A percentile compares a stretch with the other conserved stretches of the same genome.
Evolutionary conservation across 106 monocot genomes (phyloP).

Genomic region (Phalaenopsis aphrodite): DNA sequence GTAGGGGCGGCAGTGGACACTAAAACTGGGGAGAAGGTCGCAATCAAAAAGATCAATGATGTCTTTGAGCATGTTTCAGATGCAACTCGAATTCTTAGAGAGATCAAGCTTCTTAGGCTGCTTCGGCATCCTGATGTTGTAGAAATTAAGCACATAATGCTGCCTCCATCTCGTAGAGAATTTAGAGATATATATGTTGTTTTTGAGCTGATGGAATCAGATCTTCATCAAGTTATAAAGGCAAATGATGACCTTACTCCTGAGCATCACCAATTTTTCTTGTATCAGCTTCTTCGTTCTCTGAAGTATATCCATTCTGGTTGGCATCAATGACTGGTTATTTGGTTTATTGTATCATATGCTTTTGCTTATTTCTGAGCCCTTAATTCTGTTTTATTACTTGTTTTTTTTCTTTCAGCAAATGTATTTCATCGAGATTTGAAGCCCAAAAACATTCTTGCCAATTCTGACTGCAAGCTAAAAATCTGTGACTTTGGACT

Average conservation of each 20-base stretch:
- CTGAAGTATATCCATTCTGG: conserved; percentile 81
- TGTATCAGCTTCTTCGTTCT: conserved; percentile 77
- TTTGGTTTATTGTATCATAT: background rate
- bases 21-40: conserved; percentile 73
- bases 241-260: conserved; percentile 86
- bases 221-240: conserved; percentile 84
- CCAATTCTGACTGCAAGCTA: conserved; percentile 77
- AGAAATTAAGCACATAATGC: conserved; percentile 88
- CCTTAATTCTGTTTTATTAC: background rate
- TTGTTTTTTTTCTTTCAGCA: conserved; percentile 32
- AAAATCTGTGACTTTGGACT: conserved; percentile 79
- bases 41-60: conserved; percentile 87
- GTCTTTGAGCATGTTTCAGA: conserved; percentile 90
- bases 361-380: background rate
- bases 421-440: conserved; percentile 84
- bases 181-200: conserved; percentile 79
- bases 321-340: conserved; percentile 10
- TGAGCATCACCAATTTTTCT: conserved; percentile 74
- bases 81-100: conserved; percentile 77
- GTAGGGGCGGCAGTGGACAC: conserved; percentile 63
- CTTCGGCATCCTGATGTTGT: conserved; percentile 80
- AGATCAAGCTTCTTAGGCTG: conserved; percentile 75
- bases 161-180: conserved; percentile 77
- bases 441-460: conserved; percentile 85
- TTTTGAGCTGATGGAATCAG: conserved; percentile 87